Conservation (phyloP, 371 early-diverging fungal genomes). For the Actinomortierella wolfii region DNA sequence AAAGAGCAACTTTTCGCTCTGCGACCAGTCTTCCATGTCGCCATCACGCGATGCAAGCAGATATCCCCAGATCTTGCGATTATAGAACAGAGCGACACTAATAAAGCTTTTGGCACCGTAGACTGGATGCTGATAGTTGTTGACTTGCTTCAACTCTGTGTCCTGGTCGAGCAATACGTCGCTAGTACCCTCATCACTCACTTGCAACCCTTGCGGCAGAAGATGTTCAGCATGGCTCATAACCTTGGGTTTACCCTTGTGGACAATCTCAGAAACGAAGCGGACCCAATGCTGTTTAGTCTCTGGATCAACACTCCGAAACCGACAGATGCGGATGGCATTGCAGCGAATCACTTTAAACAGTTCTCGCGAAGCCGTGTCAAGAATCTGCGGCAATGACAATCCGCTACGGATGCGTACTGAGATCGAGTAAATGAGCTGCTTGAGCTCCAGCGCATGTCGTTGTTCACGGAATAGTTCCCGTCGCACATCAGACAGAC, state of each 20-base stretch:
- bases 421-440: slow-evolving; percentile 45
- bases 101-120: slow-evolving; percentile 33
- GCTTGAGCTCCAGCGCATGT: slow-evolving; percentile 45
- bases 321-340: slow-evolving; percentile 46
- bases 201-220: slow-evolving; percentile 30
- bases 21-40: slow-evolving; percentile 35
- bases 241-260: slow-evolving; percentile 27
- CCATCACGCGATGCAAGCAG: slow-evolving; percentile 28
- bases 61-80: slow-evolving; percentile 39
- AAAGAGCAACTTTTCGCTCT: slow-evolving; percentile 42
- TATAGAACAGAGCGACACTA: slow-evolving; percentile 34
- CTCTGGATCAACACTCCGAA: slow-evolving; percentile 48
- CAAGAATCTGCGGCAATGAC: slow-evolving; percentile 36
- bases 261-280: slow-evolving; percentile 33
- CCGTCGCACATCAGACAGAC: slow-evolving; percentile 47
- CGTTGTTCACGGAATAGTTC: slow-evolving; percentile 44
- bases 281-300: slow-evolving; percentile 41
- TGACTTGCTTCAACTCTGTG: slow-evolving; percentile 21
- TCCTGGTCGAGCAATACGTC: slow-evolving; percentile 1
- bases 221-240: slow-evolving; percentile 20
- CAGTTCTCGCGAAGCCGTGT: slow-evolving; percentile 34
- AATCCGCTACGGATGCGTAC: slow-evolving; percentile 43
- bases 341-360: slow-evolving; percentile 45
- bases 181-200: neutral
- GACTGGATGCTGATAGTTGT: slow-evolving; percentile 16